Base-by-base conservation (phyloP, 1,284 basidiomycete species). In the Cystobasidium slooffiae region DNA sequence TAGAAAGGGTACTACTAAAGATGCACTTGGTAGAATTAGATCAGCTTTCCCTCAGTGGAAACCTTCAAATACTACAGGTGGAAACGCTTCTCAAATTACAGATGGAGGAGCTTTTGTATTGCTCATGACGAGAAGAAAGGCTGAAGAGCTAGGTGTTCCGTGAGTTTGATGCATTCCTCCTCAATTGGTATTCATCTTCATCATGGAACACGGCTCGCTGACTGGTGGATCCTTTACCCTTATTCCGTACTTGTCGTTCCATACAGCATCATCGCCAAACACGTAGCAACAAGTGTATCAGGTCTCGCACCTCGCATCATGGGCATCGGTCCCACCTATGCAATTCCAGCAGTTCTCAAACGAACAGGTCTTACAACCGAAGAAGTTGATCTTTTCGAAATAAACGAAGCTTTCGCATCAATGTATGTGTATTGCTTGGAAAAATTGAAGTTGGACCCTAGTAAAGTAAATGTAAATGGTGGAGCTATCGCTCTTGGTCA, bases 331-430 rank as follows among this genome's bases (percentile, higher is more conserved):
- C 91, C 91, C 10, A 85, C 85, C 77, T 90, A 91, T 1, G 80
- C 81, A 9, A 91, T 94, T 76, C 89, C 89, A 1, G 85, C 85
- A 82, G 88, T 87, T 12, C 84, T 94, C 64, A 86, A 88, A 78
- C 84, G 86, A 47, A 85, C 85, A 16, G 91, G 91, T 2, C 82
- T 94, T 46, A 85, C 84, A n/a, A 82, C 86, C 72, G 84, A 87
- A 8, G 90, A 94, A 69, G 88, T 94, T 31, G 92, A 94, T 80
- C 80, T 94, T 43, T 94, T 88, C 77, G 92, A 92, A 90, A 76
- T 93, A 80, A 97, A 97, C 83, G 94, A 97, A 82, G 93, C 93
- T 0, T 94, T 94, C 78, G 92, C 93, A 8, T 93, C 91, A 0
- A 92, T 93, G 85, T 91, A 88, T 68, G 88, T 94, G 22, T 94